A percentile compares a stretch with the other conserved stretches of the same genome.
These are phyloP conservation scores for Elaeis oleifera DNA, from an alignment of 202 grass and related monocot genomes.

Conservation along the genomic window DNA sequence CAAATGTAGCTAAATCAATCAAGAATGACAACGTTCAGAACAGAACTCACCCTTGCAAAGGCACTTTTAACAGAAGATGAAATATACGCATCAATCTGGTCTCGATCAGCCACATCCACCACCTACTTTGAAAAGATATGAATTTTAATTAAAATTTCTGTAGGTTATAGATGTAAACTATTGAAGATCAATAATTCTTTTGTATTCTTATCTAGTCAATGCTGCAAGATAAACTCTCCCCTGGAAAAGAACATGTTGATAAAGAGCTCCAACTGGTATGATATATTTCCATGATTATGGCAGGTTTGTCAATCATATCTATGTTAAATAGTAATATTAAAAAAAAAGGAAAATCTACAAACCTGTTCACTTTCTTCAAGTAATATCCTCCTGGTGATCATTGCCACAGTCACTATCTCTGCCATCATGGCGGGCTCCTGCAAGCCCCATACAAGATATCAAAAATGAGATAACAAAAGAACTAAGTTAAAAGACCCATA, in stretches of 20 bases:
- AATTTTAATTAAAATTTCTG: too few relatives aligned
- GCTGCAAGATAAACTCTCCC: too few relatives aligned
- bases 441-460: slow-evolving; percentile 18
- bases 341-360: slow-evolving; percentile 1
- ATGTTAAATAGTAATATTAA: slow-evolving; percentile 1
- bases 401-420: slow-evolving; percentile 73
- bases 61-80: slow-evolving; percentile 83
- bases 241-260: too few relatives aligned
- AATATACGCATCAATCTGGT: slow-evolving; percentile 90
- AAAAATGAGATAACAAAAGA: neutral
- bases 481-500: neutral
- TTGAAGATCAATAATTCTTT: too few relatives aligned
- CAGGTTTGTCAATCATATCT: too few relatives aligned
- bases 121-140: slow-evolving; percentile 43
- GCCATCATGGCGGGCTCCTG: slow-evolving; percentile 69
- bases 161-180: too few relatives aligned
- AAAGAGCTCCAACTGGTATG: too few relatives aligned
- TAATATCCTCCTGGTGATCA: slow-evolving; percentile 74
- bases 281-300: too few relatives aligned
- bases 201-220: too few relatives aligned
- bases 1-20: slow-evolving; percentile 13
- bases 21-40: slow-evolving; percentile 24
- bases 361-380: slow-evolving; percentile 90
- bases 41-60: slow-evolving; percentile 69
- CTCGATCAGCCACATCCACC: slow-evolving; percentile 51